phyloP scores from a whole-genome alignment of 1,284 basidiomycete genomes.

The Marasmius fiardii region DNA sequence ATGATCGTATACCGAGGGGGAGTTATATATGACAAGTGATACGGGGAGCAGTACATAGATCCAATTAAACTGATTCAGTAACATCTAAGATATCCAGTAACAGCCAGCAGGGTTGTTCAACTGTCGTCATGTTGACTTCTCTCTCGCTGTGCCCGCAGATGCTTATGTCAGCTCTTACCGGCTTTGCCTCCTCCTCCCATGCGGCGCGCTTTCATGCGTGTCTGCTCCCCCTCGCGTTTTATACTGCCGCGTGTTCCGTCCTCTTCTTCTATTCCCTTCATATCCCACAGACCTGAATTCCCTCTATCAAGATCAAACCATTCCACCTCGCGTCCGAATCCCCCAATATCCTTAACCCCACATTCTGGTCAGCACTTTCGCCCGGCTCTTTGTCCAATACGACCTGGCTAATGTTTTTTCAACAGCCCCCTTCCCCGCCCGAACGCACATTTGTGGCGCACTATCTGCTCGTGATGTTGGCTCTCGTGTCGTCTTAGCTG shows the following conservation, averaged over 20 bases:
- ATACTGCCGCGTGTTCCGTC: background rate
- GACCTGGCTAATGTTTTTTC: conserved; percentile 13
- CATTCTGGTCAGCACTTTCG: conserved; percentile 24
- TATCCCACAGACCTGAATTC: conserved; percentile 22
- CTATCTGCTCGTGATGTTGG: conserved; percentile 56
- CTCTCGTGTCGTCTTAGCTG: conserved; percentile 63
- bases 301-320: background rate
- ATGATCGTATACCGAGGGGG: background rate
- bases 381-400: background rate
- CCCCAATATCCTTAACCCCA: background rate
- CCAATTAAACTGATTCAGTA: background rate
- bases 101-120: background rate
- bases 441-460: conserved; percentile 66
- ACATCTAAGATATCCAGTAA: too few relatives aligned
- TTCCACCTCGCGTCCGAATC: background rate
- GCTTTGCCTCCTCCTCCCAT: background rate
- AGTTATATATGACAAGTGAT: background rate
- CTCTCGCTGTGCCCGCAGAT: background rate
- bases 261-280: conserved; percentile 14
- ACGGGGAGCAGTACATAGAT: background rate
- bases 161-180: background rate
- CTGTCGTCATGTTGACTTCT: background rate
- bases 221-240: background rate
- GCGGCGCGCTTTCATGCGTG: background rate
- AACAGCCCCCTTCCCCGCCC: conserved; percentile 56